These are phyloP conservation scores for Cymbopogon citratus DNA, from an alignment of 176 grass and related monocot genomes.

Conservation along the genomic window DNA sequence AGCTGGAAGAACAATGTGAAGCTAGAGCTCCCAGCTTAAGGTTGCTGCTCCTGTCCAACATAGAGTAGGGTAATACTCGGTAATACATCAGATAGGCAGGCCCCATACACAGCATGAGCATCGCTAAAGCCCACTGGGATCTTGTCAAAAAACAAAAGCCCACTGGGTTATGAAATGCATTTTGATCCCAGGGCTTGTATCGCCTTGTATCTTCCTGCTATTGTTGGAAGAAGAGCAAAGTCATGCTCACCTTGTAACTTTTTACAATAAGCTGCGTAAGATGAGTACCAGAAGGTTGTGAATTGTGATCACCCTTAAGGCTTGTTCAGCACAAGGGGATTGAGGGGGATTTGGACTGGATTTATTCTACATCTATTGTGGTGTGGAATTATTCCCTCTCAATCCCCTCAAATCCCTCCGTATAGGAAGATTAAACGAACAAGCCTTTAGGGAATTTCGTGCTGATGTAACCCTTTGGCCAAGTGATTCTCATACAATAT, in stretches of 20 bases:
- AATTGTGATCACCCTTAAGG: neutral
- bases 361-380: too few relatives aligned
- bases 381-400: too few relatives aligned
- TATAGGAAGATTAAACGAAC: too few relatives aligned
- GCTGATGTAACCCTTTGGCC: neutral
- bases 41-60: constrained; percentile 15
- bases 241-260: constrained; percentile 12
- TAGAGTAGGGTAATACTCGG: constrained; percentile 31
- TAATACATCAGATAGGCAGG: constrained; percentile 17
- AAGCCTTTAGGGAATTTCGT: neutral
- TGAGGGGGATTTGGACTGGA: too few relatives aligned
- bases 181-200: constrained; percentile 2
- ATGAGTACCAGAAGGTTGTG: neutral
- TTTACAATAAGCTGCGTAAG: constrained; percentile 16
- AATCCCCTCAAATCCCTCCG: too few relatives aligned
- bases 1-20: constrained; percentile 96
- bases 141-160: too few relatives aligned
- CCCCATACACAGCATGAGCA: constrained; percentile 13
- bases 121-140: neutral
- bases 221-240: constrained; percentile 18
- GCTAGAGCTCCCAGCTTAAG: constrained; percentile 81
- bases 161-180: neutral
- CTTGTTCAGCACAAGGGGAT: too few relatives aligned
- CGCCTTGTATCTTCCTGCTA: constrained; percentile 13
- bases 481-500: neutral